Percentiles rank a stretch among this genome's conserved stretches.
Evolutionary conservation across 2,329 filamentous ascomycete genomes (phyloP).

Genomic region (Orbilia oligospora): DNA sequence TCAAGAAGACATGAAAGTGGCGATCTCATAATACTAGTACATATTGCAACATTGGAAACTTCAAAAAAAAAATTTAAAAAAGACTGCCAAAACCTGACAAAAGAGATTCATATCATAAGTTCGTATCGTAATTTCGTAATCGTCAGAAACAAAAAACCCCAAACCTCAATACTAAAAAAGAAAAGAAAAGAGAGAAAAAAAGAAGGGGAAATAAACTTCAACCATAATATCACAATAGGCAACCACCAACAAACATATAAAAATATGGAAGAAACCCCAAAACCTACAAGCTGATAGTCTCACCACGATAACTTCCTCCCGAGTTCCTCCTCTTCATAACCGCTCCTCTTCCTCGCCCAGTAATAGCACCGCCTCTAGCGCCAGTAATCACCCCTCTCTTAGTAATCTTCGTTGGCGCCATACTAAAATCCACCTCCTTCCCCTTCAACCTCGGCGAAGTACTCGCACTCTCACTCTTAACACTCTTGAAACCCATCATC

Average conservation of each 20-base stretch:
- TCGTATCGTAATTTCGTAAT: constrained; percentile 21
- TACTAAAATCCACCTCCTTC: constrained; percentile 51
- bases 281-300: constrained; percentile 52
- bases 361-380: constrained; percentile 20
- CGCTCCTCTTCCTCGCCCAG: constrained; percentile 35
- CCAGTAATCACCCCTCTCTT: constrained; percentile 55
- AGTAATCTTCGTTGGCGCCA: constrained; percentile 53
- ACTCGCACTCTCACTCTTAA: constrained; percentile 38
- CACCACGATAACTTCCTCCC: constrained; percentile 46
- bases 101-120: constrained; percentile 25
- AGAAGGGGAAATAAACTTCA: not conserved
- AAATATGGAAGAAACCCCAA: not conserved
- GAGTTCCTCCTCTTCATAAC: constrained; percentile 57
- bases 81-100: constrained; percentile 16
- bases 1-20: constrained; percentile 14
- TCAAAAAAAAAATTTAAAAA: not conserved
- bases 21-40: constrained; percentile 28
- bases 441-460: constrained; percentile 51
- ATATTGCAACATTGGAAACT: not conserved
- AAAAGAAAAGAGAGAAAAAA: no score
- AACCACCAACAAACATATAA: not conserved
- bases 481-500: constrained; percentile 58
- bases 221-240: constrained; percentile 6
- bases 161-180: no score
- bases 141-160: not conserved